Evolutionary conservation across 2,329 filamentous ascomycete genomes (phyloP).

Genomic region (Rhytidhysteron rufulum): DNA sequence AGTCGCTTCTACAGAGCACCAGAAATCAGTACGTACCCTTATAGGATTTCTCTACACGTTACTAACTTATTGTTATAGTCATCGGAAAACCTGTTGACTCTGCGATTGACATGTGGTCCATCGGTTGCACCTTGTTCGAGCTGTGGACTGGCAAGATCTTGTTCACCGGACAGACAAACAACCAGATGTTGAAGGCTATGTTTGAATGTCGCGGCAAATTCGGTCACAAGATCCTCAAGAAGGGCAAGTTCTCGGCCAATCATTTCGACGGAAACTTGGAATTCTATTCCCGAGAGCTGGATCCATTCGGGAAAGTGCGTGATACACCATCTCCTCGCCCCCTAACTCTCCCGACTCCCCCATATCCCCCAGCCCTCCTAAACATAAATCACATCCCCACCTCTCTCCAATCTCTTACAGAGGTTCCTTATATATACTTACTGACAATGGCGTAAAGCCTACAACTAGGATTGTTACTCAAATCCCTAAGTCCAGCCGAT

Average conservation of each 20-base stretch:
- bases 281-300: constrained; percentile 77
- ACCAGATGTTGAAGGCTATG: constrained; percentile 94
- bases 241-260: constrained; percentile 68
- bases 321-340: no score
- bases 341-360: constrained; percentile 12
- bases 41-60: neutral
- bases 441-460: no score
- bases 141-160: constrained; percentile 96
- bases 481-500: constrained; percentile 61
- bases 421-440: no score
- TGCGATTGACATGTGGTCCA: constrained; percentile 94
- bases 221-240: constrained; percentile 81
- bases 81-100: constrained; percentile 95
- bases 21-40: constrained; percentile 62
- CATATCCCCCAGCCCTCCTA: constrained; percentile 8
- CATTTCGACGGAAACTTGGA: constrained; percentile 84
- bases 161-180: constrained; percentile 93
- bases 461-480: no score
- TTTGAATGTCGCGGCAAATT: constrained; percentile 95
- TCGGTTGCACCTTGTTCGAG: constrained; percentile 95
- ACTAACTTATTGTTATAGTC: constrained; percentile 37
- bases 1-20: constrained; percentile 97
- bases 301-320: constrained; percentile 45
- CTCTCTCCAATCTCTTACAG: neutral
- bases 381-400: neutral